These are phyloP conservation scores for Trichoderma guizhouense DNA, from an alignment of 2,329 filamentous ascomycete species.

Conservation along the genomic window DNA sequence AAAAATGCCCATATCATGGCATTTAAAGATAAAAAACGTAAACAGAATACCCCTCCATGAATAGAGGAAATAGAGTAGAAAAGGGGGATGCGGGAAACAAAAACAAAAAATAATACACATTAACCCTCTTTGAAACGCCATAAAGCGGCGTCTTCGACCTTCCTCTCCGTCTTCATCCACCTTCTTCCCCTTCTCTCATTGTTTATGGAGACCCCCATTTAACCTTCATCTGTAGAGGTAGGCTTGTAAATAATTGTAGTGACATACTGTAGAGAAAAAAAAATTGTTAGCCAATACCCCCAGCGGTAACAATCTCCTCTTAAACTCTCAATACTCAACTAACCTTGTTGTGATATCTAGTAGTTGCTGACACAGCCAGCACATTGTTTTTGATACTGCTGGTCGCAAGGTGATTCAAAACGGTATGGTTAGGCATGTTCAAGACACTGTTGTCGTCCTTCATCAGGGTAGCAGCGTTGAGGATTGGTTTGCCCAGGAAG, in stretches of 20 bases:
- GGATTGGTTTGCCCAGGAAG: conserved; percentile 89
- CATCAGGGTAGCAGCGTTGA: conserved; percentile 86
- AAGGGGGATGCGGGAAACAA: background rate
- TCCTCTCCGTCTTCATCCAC: background rate
- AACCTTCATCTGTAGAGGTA: conserved; percentile 55
- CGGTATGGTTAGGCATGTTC: conserved; percentile 95
- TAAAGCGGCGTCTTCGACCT: background rate
- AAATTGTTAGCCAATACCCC: background rate
- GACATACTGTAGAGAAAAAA: conserved; percentile 64
- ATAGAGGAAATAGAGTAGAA: background rate
- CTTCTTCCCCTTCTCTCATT: background rate
- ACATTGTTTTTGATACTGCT: conserved; percentile 98
- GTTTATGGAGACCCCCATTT: background rate
- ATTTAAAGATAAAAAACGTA: background rate
- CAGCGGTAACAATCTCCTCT: too few species aligned
- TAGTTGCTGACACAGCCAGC: conserved; percentile 91
- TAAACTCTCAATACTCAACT: conserved; percentile 23
- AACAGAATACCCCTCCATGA: background rate
- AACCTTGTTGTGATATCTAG: conserved; percentile 95
- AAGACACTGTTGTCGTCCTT: conserved; percentile 98
- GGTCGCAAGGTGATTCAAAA: conserved; percentile 92
- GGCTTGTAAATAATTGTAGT: conserved; percentile 98
- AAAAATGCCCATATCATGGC: background rate
- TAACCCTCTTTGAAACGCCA: background rate
- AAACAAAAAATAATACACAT: background rate